Evolutionary conservation across 1,284 basidiomycete genomes (phyloP), one percentile per base, ranked within the genome.

Genomic region (Paramarasmius palmivorus): DNA sequence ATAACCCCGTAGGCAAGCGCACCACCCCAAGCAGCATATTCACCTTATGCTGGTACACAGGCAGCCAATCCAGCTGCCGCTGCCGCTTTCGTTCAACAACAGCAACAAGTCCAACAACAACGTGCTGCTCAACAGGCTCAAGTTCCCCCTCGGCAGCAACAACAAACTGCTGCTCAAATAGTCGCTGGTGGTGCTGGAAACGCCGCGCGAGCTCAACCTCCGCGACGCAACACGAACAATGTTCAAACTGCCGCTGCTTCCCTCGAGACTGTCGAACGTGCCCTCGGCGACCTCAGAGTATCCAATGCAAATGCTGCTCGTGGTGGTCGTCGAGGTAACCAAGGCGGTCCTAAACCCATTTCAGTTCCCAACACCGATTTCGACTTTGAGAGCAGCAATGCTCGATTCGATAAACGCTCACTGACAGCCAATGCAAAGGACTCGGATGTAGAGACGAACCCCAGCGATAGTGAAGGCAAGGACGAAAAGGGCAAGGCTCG

Each of bases 231-330:
- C 46, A 26, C 26, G 57, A 46, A 26, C 59, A 50, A 51, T 44
- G 54, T 51, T 14, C 83, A 83, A 59, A 85, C 83, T 8, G 89
- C 88, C 2, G 82, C 86, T 0, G 86, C 84, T 0, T 90, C 89
- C 2, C 73, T 91, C 52, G 86, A 91, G 68, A 88, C 81, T 29
- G 87, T 92, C 44, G 88, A 90, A 62, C 86, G 87, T 50, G 89
- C 89, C 1, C 71, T 92, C n/a, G 85, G 84, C 38, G 88, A 91
- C 62, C 68, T 92, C 49, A 84, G 86, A 48, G 80, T 83, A 5
- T 71, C 78, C 29, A 74, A 72, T 48, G 73, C 59, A 38, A 66
- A 76, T 4, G 67, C 72, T 17, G 69, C 77, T 41, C 68, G 77
- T 47, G 70, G 72, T 1, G 70, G 68, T 32, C 66, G 62, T 9